Conservation (phyloP, 192 early-diverging fungal genomes). For the Gonapodya prolifera region DNA sequence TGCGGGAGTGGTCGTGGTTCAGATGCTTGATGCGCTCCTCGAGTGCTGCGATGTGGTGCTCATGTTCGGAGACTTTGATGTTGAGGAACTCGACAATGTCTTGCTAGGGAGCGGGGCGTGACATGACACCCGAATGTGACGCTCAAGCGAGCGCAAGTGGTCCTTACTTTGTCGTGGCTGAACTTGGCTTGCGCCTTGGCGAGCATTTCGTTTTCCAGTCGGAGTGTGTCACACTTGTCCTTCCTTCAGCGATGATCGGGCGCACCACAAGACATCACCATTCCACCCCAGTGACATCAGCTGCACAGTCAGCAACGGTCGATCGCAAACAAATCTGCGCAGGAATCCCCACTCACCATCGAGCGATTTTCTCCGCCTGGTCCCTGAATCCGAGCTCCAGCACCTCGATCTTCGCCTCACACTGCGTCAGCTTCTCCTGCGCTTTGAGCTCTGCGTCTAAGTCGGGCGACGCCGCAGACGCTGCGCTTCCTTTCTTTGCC, state of each 20-base stretch:
- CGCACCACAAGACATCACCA: neutral
- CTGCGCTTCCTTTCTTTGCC: too few species aligned
- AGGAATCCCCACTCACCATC: too few species aligned
- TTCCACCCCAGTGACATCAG: too few species aligned
- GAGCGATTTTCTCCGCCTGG: too few species aligned
- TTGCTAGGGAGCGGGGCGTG: constrained; percentile 21
- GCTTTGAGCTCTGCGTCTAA: too few species aligned
- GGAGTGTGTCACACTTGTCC: constrained; percentile 30
- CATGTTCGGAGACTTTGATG: constrained; percentile 48
- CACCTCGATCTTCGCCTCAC: too few species aligned
- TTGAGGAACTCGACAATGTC: constrained; percentile 55
- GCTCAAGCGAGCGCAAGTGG: neutral
- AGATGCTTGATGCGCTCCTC: constrained; percentile 23
- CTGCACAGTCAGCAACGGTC: too few species aligned
- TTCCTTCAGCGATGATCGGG: constrained; percentile 21
- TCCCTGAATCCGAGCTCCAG: too few species aligned
- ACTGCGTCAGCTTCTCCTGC: too few species aligned
- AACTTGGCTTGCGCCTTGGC: constrained; percentile 35
- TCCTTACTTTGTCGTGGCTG: constrained; percentile 33
- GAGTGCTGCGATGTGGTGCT: constrained; percentile 30
- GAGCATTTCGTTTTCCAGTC: constrained; percentile 32
- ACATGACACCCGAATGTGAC: constrained; percentile 6
- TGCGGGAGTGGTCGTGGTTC: too few species aligned
- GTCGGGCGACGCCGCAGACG: too few species aligned
- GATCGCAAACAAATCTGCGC: too few species aligned